Evolutionary conservation across 2,329 filamentous ascomycete species (phyloP).

Genomic region (Alternaria sp.): DNA sequence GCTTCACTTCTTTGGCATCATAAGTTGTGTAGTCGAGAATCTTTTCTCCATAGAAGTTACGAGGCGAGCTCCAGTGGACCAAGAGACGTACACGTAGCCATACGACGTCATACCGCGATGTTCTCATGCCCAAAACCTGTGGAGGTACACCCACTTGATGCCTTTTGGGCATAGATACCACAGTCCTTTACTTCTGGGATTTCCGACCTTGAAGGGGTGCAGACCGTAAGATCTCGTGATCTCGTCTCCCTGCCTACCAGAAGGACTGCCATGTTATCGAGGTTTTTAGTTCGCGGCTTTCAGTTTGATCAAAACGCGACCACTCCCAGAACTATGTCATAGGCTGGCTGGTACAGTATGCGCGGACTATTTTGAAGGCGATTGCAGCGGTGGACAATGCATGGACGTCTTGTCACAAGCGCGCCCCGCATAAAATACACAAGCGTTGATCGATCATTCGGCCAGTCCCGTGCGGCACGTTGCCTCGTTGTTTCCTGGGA

Average conservation of each 20-base stretch:
- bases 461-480: slow-evolving; percentile 32
- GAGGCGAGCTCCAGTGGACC: background rate
- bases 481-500: slow-evolving; percentile 23
- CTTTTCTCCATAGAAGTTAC: background rate
- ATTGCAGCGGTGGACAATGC: slow-evolving; percentile 2
- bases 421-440: slow-evolving; percentile 35
- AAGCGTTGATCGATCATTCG: slow-evolving; percentile 32
- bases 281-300: background rate
- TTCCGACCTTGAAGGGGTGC: background rate
- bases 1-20: background rate
- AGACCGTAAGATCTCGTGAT: background rate
- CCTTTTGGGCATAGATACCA: background rate
- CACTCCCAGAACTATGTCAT: background rate
- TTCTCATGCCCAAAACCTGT: background rate
- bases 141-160: background rate
- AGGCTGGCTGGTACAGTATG: background rate
- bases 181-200: background rate
- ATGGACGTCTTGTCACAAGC: slow-evolving; percentile 8
- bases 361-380: background rate
- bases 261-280: background rate
- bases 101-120: background rate
- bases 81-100: background rate
- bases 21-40: background rate
- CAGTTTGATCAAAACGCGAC: background rate
- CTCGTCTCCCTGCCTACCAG: background rate